A percentile compares a stretch with the other conserved stretches of the same genome.
phyloP scores from a whole-genome alignment of 306 rosid genomes.

The Adenanthera pavonina region DNA sequence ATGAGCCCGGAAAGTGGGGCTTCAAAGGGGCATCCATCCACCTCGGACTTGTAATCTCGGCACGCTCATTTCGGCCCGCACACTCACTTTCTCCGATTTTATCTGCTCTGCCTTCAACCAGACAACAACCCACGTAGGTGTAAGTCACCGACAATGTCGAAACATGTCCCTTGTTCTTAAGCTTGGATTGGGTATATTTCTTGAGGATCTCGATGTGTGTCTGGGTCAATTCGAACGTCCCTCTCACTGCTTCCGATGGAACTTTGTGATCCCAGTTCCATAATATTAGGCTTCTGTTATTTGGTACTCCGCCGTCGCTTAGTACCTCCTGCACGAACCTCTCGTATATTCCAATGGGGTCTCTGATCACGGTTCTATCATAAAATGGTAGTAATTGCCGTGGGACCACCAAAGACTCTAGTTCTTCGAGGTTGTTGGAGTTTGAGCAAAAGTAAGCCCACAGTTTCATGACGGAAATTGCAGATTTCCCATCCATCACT shows the following conservation, averaged over 20 bases:
- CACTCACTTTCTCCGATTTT: neutral
- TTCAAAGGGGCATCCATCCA: too few species aligned
- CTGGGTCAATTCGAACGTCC: conserved; percentile 41
- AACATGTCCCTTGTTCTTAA: conserved; percentile 12
- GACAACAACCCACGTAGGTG: conserved; percentile 42
- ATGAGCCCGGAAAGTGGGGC: too few species aligned
- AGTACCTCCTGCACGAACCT: conserved; percentile 32
- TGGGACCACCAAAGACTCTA: neutral
- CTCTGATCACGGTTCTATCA: conserved; percentile 50
- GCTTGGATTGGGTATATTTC: conserved; percentile 10
- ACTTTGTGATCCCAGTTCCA: neutral
- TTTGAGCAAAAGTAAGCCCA: conserved; percentile 50
- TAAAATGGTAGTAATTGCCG: conserved; percentile 48
- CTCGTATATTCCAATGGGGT: conserved; percentile 38
- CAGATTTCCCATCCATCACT: conserved; percentile 40
- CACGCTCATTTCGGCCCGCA: too few species aligned
- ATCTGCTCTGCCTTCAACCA: conserved; percentile 31
- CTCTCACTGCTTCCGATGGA: conserved; percentile 33
- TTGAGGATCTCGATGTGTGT: conserved; percentile 38
- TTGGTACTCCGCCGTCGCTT: conserved; percentile 21
- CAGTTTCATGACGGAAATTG: conserved; percentile 43
- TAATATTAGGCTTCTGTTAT: conserved; percentile 34
- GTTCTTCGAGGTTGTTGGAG: neutral
- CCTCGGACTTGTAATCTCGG: too few species aligned
- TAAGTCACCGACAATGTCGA: conserved; percentile 45